A percentile compares a stretch with the other conserved stretches of the same genome.
These are phyloP conservation scores for Backusella psychrophila DNA, from an alignment of 192 early-diverging fungal species.

Conservation along the genomic window DNA sequence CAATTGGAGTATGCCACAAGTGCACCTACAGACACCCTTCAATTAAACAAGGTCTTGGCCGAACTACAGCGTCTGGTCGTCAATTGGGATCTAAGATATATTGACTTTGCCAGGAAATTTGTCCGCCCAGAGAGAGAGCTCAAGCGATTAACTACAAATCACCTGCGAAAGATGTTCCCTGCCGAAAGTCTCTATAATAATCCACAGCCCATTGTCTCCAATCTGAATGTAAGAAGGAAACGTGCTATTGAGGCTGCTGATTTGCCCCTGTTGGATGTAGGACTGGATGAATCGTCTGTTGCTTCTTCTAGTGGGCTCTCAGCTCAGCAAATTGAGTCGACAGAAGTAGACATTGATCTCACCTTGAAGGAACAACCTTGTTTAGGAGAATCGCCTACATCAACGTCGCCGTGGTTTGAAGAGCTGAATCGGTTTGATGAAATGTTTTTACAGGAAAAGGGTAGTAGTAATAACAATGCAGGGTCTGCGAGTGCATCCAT, in stretches of 20 bases:
- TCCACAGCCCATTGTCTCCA: conserved; percentile 1
- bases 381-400: conserved; percentile 24
- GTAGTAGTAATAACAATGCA: background rate
- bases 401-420: conserved; percentile 18
- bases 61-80: conserved; percentile 74
- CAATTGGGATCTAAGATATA: conserved; percentile 84
- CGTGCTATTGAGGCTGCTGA: conserved; percentile 43
- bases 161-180: conserved; percentile 59
- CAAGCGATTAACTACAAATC: conserved; percentile 55
- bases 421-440: conserved; percentile 13
- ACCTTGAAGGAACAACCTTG: conserved; percentile 14
- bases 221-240: conserved; percentile 37
- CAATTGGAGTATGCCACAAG: conserved; percentile 83
- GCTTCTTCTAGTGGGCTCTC: conserved; percentile 1
- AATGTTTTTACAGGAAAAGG: conserved; percentile 13
- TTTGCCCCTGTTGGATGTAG: conserved; percentile 45
- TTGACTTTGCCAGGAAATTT: conserved; percentile 71
- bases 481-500: background rate
- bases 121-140: conserved; percentile 84
- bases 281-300: conserved; percentile 30
- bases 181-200: conserved; percentile 26
- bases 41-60: conserved; percentile 74
- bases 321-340: background rate
- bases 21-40: conserved; percentile 73
- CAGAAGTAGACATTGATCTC: background rate